phyloP scores from a whole-genome alignment of 495 filamentous ascomycete species.

The Opeltia flavorubescens region DNA sequence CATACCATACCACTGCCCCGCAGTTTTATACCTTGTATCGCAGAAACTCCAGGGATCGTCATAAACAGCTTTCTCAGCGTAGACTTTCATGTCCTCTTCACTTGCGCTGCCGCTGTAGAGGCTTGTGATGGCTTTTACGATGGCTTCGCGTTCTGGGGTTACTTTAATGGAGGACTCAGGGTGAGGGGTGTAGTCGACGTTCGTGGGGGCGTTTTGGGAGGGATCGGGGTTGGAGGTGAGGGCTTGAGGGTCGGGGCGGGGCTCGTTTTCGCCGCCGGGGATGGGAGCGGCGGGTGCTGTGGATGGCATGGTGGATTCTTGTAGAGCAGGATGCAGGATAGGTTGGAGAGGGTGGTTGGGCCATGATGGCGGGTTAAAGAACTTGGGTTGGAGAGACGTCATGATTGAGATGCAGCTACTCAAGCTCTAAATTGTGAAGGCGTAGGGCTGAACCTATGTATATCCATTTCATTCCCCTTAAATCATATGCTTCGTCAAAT shows the following conservation, averaged over 20 bases:
- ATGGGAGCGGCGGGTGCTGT: background rate
- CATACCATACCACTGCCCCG: conserved; percentile 35
- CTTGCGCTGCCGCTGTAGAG: conserved; percentile 32
- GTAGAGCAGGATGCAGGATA: background rate
- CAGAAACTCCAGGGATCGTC: conserved; percentile 37
- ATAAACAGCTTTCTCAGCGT: conserved; percentile 31
- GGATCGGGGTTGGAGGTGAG: conserved; percentile 18
- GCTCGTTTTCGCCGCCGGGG: conserved; percentile 19
- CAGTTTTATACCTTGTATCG: conserved; percentile 35
- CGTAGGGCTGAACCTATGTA: too few species aligned
- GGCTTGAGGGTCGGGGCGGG: conserved; percentile 20
- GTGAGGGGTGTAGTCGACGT: conserved; percentile 31
- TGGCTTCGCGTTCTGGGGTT: conserved; percentile 19
- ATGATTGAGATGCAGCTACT: background rate
- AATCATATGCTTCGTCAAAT: background rate
- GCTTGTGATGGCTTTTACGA: conserved; percentile 26
- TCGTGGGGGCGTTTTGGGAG: conserved; percentile 20
- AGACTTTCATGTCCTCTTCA: conserved; percentile 34
- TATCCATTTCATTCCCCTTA: too few species aligned
- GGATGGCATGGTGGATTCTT: background rate
- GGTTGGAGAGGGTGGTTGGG: background rate
- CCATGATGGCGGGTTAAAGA: background rate
- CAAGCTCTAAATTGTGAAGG: background rate
- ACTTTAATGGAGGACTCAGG: conserved; percentile 24
- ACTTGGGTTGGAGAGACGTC: background rate